Conservation (phyloP, 108 stramenopile species). For the Mediolabrus comicus region DNA sequence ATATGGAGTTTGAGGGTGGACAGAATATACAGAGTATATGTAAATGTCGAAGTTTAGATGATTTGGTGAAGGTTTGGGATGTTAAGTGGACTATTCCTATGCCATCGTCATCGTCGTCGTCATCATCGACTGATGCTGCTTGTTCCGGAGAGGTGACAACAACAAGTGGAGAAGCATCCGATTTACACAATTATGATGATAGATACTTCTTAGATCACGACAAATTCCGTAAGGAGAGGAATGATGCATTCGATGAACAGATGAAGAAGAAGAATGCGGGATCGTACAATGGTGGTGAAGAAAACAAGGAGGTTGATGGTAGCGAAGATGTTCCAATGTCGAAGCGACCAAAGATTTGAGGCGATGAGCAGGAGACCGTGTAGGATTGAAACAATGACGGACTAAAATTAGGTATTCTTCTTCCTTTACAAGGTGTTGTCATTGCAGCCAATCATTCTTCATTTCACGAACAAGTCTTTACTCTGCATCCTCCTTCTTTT, state of each 20-base stretch:
- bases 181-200: slow-evolving; percentile 47
- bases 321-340: not conserved
- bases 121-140: not conserved
- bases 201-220: slow-evolving; percentile 51
- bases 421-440: too few relatives aligned
- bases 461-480: too few relatives aligned
- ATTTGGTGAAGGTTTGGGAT: slow-evolving; percentile 77
- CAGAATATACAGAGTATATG: slow-evolving; percentile 71
- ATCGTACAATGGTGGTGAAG: slow-evolving; percentile 1
- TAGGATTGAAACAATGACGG: not conserved
- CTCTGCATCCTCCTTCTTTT: not conserved
- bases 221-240: slow-evolving; percentile 25
- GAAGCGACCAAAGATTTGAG: slow-evolving; percentile 32
- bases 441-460: too few relatives aligned
- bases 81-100: slow-evolving; percentile 36
- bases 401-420: too few relatives aligned
- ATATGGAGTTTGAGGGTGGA: slow-evolving; percentile 53
- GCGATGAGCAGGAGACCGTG: too few relatives aligned
- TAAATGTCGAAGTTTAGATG: slow-evolving; percentile 58
- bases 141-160: not conserved
- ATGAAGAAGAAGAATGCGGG: not conserved
- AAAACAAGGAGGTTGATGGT: slow-evolving; percentile 30
- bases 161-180: slow-evolving; percentile 4
- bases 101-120: not conserved
- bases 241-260: not conserved